Evolutionary conservation across 1,139 yeast species (phyloP).

Genomic region (Candida tropicalis): DNA sequence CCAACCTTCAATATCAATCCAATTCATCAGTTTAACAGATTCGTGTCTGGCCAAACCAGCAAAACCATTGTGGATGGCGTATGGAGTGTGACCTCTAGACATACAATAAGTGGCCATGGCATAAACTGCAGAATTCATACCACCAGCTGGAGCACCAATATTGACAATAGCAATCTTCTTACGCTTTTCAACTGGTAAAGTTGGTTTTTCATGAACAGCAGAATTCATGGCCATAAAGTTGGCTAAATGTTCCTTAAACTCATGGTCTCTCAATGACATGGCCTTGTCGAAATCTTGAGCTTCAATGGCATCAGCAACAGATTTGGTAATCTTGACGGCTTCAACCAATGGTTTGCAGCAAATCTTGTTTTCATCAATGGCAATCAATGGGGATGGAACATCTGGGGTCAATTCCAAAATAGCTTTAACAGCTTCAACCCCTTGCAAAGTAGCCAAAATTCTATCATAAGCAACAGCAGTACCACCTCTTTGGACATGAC

Average conservation of each 20-base stretch:
- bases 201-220: constrained; percentile 60
- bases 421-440: constrained; percentile 82
- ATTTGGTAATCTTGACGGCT: constrained; percentile 68
- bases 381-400: constrained; percentile 78
- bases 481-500: constrained; percentile 88
- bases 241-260: constrained; percentile 65
- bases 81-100: constrained; percentile 74
- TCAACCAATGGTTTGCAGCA: constrained; percentile 71
- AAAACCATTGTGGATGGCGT: constrained; percentile 76
- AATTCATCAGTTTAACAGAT: constrained; percentile 58
- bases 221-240: constrained; percentile 65
- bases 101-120: constrained; percentile 75
- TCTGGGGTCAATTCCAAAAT: constrained; percentile 69
- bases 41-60: constrained; percentile 78
- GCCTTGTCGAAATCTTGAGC: constrained; percentile 64
- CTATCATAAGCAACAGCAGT: constrained; percentile 82
- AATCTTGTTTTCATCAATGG: constrained; percentile 70
- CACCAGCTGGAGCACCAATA: constrained; percentile 85
- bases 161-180: constrained; percentile 72
- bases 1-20: constrained; percentile 78
- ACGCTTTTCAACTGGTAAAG: constrained; percentile 56
- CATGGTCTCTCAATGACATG: constrained; percentile 68
- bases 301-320: constrained; percentile 69
- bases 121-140: constrained; percentile 75
- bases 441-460: constrained; percentile 75